phyloP scores from a whole-genome alignment of 75 land plant genomes.

The Sequoia sempervirens region DNA sequence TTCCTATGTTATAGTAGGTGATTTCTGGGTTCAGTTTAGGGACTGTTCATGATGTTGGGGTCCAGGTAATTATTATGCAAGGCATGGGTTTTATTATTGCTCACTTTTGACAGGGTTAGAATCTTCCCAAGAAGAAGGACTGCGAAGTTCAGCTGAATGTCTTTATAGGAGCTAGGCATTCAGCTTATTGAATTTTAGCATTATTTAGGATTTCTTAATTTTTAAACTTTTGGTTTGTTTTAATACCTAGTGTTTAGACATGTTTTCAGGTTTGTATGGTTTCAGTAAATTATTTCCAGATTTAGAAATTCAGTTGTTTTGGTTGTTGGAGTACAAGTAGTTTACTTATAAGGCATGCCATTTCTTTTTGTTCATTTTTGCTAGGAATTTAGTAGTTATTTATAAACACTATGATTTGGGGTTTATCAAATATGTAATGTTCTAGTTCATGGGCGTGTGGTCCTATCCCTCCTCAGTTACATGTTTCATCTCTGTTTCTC shows the following conservation, averaged over 20 bases:
- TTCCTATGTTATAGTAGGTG: neutral
- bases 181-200: neutral
- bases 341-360: neutral
- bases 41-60: neutral
- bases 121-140: neutral
- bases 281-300: neutral
- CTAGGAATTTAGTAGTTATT: neutral
- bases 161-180: neutral
- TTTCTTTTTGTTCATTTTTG: neutral
- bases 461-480: neutral
- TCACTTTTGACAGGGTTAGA: neutral
- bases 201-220: neutral
- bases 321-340: neutral
- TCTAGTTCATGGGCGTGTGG: neutral
- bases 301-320: neutral
- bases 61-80: neutral
- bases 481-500: neutral
- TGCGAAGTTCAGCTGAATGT: neutral
- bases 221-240: neutral
- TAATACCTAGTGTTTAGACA: neutral
- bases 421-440: neutral
- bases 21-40: neutral
- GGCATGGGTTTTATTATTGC: neutral
- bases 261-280: neutral
- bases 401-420: neutral